Evolutionary conservation across 148 eudicot genomes (phyloP), one percentile per base, ranked within the genome.

Genomic region (Vaccinium macrocarpon): DNA sequence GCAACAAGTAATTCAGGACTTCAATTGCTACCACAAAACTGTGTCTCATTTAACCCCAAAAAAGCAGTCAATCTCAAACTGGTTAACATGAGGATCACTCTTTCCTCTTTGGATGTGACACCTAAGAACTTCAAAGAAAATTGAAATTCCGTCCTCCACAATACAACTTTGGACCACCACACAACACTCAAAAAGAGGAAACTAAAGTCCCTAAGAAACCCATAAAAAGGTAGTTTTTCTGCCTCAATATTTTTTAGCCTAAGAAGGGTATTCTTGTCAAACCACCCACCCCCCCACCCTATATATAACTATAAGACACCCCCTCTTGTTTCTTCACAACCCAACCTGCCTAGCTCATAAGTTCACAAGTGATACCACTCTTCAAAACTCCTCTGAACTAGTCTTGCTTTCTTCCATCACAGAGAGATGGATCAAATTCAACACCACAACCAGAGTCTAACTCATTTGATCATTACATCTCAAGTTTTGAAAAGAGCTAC

Each of bases 401-500:
- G 10, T 7, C 18, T 16, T 38, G 21, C 23, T 38, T 73, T 38
- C 50, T 5, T 16, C 4, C 4, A 35, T 21, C 6, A 56, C 29
- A 80, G 72, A 59, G 53, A 80, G 48, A 76, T 53, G 86, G 86
- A 15, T 66, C 82, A 64, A 81, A 9, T 46, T 78, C 27, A 83
- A 50, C 1, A 83, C 71, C 59, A 23, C 18, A 29, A 35, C 21
- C 55, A 87, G 76, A 84, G 56, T 48, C 62, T 59, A 71, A 82
- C 51, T 66, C 72, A 83, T 73, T 70, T 42, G 46, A 42, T 52
- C 74, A 46, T 27, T 53, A 83, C 19, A 18, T 14, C 62, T 79
- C 76, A 79, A 59, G 77, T 87, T 82, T 14, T 88, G 6, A 90
- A 87, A 52, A 91, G 68, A 80, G 78, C 83, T 55, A 86, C 88